Conservation (phyloP, 306 rosid species). For the Acmispon strigosus region DNA sequence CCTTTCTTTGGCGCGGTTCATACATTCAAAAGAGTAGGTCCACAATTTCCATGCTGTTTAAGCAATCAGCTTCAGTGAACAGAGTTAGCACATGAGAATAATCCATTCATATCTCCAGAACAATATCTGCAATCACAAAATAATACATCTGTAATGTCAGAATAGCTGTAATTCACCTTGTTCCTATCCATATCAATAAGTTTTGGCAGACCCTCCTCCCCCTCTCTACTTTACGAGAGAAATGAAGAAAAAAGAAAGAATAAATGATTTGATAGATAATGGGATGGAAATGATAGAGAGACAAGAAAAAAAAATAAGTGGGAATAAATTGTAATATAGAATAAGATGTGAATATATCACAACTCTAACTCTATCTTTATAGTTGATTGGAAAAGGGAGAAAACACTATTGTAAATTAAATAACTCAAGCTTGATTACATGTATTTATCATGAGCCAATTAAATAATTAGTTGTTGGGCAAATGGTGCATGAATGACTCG, state of each 20-base stretch:
- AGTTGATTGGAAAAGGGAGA: background rate
- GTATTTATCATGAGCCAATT: no score
- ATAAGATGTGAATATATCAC: no score
- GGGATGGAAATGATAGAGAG: no score
- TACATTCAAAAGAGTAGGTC: slow-evolving; percentile 1
- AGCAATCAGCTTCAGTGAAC: background rate
- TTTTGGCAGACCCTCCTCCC: no score
- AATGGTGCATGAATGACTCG: no score
- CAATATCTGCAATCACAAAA: slow-evolving; percentile 54
- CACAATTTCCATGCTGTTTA: background rate
- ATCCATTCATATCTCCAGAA: slow-evolving; percentile 54
- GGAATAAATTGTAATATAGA: no score
- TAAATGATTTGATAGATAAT: no score
- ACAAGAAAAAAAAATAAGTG: no score
- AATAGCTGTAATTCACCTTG: background rate
- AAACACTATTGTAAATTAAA: background rate
- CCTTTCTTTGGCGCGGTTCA: slow-evolving; percentile 18
- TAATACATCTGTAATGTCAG: background rate
- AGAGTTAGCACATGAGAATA: background rate
- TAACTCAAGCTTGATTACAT: background rate
- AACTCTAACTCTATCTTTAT: no score
- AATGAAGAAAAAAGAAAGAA: no score
- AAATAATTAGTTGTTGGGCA: no score
- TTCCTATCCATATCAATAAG: background rate
- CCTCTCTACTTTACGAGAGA: no score